Evolutionary conservation across 106 monocot species (phyloP).

Genomic region (Dioscorea zingiberensis): DNA sequence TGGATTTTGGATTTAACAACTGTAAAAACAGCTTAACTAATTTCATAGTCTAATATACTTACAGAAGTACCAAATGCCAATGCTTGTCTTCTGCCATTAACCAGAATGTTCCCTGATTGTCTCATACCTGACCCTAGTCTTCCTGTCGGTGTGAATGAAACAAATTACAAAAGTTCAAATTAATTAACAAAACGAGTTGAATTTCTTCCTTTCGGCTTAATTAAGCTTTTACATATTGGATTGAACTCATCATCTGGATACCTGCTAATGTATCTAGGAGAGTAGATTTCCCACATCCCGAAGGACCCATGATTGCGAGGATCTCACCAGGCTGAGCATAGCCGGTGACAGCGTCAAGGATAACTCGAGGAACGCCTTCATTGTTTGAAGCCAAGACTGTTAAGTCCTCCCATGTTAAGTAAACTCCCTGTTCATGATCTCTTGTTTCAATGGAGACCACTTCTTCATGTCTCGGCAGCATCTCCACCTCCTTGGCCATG

Average conservation of each 20-base stretch:
- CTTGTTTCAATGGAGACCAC: too few relatives aligned
- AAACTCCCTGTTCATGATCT: too few relatives aligned
- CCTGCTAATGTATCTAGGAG: conserved; percentile 17
- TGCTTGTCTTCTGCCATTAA: conserved; percentile 47
- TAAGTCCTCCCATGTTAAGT: conserved; percentile 17
- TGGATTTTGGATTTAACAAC: too few relatives aligned
- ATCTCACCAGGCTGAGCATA: conserved; percentile 20
- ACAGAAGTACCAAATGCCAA: conserved; percentile 72
- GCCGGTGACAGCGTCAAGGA: conserved; percentile 16
- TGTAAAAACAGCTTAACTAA: too few relatives aligned
- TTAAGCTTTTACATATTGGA: too few relatives aligned
- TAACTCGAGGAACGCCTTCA: background rate
- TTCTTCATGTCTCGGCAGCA: too few relatives aligned
- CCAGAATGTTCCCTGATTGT: conserved; percentile 42
- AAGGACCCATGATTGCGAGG: conserved; percentile 26
- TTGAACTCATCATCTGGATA: background rate
- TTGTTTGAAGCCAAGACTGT: conserved; percentile 6
- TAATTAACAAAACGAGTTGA: too few relatives aligned
- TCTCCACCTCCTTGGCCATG: too few relatives aligned
- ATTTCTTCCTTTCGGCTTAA: too few relatives aligned
- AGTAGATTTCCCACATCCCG: conserved; percentile 30
- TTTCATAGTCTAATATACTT: background rate
- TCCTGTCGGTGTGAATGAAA: conserved; percentile 18
- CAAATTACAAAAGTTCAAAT: background rate
- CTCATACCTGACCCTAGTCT: conserved; percentile 38